phyloP scores from a whole-genome alignment of 768 basidiomycete genomes.

The Kwoniella bestiolae region DNA sequence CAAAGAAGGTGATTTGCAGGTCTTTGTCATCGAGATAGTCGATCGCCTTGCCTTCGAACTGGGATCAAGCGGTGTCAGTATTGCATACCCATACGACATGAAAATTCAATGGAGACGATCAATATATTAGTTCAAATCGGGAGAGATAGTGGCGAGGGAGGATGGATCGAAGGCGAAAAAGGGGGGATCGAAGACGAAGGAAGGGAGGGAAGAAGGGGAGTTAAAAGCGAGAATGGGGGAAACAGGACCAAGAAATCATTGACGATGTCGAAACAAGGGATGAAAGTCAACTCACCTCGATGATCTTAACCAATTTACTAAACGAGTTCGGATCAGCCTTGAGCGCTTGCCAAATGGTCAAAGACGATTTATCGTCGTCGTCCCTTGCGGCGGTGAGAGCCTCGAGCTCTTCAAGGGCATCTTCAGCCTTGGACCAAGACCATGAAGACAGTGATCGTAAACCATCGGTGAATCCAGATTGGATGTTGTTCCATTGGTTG shows the following conservation, averaged over 20 bases:
- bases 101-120: no score
- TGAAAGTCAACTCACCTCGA: conserved; percentile 51
- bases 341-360: conserved; percentile 56
- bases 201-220: no score
- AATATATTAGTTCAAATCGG: no score
- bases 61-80: not conserved
- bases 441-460: conserved; percentile 36
- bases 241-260: no score
- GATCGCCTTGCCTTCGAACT: conserved; percentile 45
- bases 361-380: conserved; percentile 29
- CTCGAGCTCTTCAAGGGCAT: conserved; percentile 34
- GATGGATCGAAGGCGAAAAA: no score
- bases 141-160: no score
- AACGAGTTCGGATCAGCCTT: conserved; percentile 51
- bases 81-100: not conserved
- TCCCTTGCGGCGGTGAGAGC: not conserved
- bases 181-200: no score
- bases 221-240: no score
- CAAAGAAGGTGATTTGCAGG: conserved; percentile 56
- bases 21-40: conserved; percentile 53
- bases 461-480: conserved; percentile 37
- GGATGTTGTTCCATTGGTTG: conserved; percentile 43
- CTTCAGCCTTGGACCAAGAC: conserved; percentile 43
- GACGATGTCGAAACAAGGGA: no score
- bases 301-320: conserved; percentile 51